These are phyloP conservation scores for Termitomyces sp. DNA, from an alignment of 768 basidiomycete genomes.

Conservation along the genomic window DNA sequence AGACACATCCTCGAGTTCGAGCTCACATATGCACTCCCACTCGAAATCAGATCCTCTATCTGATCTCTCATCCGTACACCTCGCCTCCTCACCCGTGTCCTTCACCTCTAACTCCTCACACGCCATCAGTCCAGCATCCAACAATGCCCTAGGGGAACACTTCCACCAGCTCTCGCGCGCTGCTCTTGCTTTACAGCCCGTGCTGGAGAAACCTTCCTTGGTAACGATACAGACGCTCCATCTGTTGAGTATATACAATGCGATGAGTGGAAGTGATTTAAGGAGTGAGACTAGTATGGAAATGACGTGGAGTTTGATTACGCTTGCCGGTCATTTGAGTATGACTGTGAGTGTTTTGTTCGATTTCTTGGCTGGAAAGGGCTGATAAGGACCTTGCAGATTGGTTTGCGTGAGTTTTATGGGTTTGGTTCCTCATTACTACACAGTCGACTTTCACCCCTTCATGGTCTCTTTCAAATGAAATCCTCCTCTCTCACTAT, in stretches of 20 bases:
- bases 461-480: not conserved
- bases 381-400: constrained; percentile 24
- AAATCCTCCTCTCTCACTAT: not conserved
- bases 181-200: constrained; percentile 59
- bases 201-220: constrained; percentile 65
- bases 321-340: constrained; percentile 58
- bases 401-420: constrained; percentile 58
- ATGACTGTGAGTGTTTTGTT: constrained; percentile 45
- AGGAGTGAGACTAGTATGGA: constrained; percentile 65
- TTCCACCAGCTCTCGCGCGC: constrained; percentile 61
- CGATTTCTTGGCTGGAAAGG: not conserved
- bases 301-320: constrained; percentile 62
- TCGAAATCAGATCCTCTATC: not conserved
- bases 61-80: not conserved
- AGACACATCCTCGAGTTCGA: too few relatives aligned
- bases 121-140: not conserved
- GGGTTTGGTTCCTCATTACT: not conserved
- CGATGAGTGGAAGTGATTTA: constrained; percentile 60
- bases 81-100: not conserved
- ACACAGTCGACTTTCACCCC: too few relatives aligned
- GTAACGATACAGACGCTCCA: constrained; percentile 68
- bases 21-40: not conserved
- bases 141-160: constrained; percentile 46
- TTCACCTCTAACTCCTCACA: not conserved
- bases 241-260: constrained; percentile 63